Conservation (phyloP, 768 basidiomycete species). For the Mycena latifolia region DNA sequence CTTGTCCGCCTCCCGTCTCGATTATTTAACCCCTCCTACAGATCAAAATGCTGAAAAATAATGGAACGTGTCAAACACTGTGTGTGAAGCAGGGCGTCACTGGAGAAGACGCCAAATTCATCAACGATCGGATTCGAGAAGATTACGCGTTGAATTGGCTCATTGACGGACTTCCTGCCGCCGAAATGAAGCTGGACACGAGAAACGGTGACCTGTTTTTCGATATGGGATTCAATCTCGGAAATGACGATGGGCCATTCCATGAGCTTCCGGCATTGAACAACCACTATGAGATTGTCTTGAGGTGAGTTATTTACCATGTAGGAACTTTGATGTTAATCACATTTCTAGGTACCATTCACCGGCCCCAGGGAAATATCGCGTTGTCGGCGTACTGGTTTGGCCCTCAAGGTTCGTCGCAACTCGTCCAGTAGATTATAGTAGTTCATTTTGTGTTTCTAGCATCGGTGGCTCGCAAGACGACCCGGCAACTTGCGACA, state of each 20-base stretch:
- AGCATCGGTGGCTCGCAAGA: constrained; percentile 77
- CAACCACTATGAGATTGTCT: constrained; percentile 92
- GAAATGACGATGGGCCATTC: constrained; percentile 67
- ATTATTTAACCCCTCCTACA: constrained; percentile 45
- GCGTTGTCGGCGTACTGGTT: constrained; percentile 95
- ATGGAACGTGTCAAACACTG: constrained; percentile 80
- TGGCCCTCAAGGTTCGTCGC: constrained; percentile 64
- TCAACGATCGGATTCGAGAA: constrained; percentile 92
- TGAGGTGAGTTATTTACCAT: constrained; percentile 61
- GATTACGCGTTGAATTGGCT: constrained; percentile 97
- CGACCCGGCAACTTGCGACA: constrained; percentile 64
- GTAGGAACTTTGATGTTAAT: constrained; percentile 19
- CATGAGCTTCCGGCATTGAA: constrained; percentile 79
- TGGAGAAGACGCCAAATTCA: constrained; percentile 84
- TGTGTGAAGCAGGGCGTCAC: constrained; percentile 71
- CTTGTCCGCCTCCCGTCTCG: not conserved
- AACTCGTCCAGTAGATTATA: not conserved
- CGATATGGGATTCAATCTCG: constrained; percentile 94
- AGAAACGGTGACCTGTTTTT: constrained; percentile 89
- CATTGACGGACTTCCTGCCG: constrained; percentile 92
- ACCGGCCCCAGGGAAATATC: constrained; percentile 74
- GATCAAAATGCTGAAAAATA: constrained; percentile 87
- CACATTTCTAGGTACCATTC: constrained; percentile 76
- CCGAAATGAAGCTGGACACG: constrained; percentile 89
- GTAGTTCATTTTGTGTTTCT: constrained; percentile 49